Percentiles rank a stretch among this genome's conserved stretches.
Evolutionary conservation across 768 basidiomycete species (phyloP).

Genomic region (Agaricus sinodeliciosus): DNA sequence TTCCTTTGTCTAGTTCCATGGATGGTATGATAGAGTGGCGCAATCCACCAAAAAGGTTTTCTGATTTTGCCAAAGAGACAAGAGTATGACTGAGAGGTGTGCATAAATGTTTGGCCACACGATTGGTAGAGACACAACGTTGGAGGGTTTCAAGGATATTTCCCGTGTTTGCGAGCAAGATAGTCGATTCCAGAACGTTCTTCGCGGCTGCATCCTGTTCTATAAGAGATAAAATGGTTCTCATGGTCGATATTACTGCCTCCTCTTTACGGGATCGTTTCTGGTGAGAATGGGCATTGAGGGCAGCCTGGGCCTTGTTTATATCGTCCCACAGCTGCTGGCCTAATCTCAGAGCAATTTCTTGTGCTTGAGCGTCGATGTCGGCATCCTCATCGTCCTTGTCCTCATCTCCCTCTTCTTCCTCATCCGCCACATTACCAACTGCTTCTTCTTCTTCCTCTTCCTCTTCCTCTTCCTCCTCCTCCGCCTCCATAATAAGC

Average conservation of each 20-base stretch:
- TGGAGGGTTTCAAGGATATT: slow-evolving; percentile 54
- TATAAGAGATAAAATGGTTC: slow-evolving; percentile 50
- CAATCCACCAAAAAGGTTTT: slow-evolving; percentile 56
- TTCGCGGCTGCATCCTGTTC: slow-evolving; percentile 51
- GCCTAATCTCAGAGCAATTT: slow-evolving; percentile 66
- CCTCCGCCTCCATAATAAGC: slow-evolving; percentile 11
- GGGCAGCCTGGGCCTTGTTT: slow-evolving; percentile 49
- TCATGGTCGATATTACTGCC: slow-evolving; percentile 60
- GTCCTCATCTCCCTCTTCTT: slow-evolving; percentile 32
- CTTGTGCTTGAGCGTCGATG: slow-evolving; percentile 65
- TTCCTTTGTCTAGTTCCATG: slow-evolving; percentile 62
- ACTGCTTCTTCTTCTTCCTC: slow-evolving; percentile 24
- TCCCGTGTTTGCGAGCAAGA: slow-evolving; percentile 40
- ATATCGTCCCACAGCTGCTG: slow-evolving; percentile 78
- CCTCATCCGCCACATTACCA: slow-evolving; percentile 31
- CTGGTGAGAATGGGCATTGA: slow-evolving; percentile 2
- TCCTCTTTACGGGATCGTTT: slow-evolving; percentile 38
- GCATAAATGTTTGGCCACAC: slow-evolving; percentile 47
- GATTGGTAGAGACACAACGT: slow-evolving; percentile 37
- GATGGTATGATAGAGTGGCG: slow-evolving; percentile 58
- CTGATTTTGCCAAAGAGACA: slow-evolving; percentile 61
- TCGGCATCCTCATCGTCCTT: slow-evolving; percentile 57
- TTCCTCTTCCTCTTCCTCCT: slow-evolving; percentile 24
- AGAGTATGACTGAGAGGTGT: slow-evolving; percentile 53
- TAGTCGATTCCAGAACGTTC: slow-evolving; percentile 42